Conservation (phyloP, 2,329 filamentous ascomycete genomes). For the Verticillium albo-atrum region DNA sequence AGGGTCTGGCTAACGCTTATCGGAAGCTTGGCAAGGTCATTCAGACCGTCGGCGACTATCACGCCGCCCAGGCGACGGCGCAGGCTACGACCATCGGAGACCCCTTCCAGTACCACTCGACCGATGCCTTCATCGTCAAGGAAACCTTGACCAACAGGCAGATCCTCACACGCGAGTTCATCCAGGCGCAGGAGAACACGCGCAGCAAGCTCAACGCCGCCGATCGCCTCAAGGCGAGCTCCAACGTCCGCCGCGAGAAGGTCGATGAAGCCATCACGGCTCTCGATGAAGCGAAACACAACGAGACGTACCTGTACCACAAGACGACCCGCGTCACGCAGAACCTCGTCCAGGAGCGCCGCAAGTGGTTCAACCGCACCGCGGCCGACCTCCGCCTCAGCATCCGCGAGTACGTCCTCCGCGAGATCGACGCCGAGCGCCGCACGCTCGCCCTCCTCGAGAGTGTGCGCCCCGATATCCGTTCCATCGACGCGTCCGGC, state of each 20-base stretch:
- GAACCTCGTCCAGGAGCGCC: slow-evolving; percentile 83
- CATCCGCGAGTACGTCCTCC: slow-evolving; percentile 87
- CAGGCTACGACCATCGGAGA: slow-evolving; percentile 94
- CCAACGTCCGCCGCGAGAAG: slow-evolving; percentile 87
- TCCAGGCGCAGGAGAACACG: slow-evolving; percentile 84
- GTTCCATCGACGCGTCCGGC: slow-evolving; percentile 85
- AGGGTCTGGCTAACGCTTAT: slow-evolving; percentile 83
- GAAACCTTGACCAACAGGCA: slow-evolving; percentile 97
- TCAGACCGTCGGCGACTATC: slow-evolving; percentile 90
- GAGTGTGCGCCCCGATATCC: slow-evolving; percentile 86
- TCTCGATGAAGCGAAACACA: slow-evolving; percentile 79
- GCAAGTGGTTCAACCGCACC: slow-evolving; percentile 86
- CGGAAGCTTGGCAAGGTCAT: slow-evolving; percentile 92
- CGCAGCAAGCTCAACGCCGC: slow-evolving; percentile 80
- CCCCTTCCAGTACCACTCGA: slow-evolving; percentile 89
- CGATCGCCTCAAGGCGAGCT: slow-evolving; percentile 81
- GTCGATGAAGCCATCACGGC: slow-evolving; percentile 95
- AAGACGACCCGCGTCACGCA: slow-evolving; percentile 87
- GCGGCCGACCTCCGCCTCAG: slow-evolving; percentile 76
- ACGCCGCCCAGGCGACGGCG: slow-evolving; percentile 92
- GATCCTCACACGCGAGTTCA: slow-evolving; percentile 87
- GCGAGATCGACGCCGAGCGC: slow-evolving; percentile 92
- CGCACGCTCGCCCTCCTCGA: slow-evolving; percentile 91
- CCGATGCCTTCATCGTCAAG: slow-evolving; percentile 96
- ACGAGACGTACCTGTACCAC: slow-evolving; percentile 75